Conservation (phyloP, 176 grass and related monocot species). For the Phragmites australis region DNA sequence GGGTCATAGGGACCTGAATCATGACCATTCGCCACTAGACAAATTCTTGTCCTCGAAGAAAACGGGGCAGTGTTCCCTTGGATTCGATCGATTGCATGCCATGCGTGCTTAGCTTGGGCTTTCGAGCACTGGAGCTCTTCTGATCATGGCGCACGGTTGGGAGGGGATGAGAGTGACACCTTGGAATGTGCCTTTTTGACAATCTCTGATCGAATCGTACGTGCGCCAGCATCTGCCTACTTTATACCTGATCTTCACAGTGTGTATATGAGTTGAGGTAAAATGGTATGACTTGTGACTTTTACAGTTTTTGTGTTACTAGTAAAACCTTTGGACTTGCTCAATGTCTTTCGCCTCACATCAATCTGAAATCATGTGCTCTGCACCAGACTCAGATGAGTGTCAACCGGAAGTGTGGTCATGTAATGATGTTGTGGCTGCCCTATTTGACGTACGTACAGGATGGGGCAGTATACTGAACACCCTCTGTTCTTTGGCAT, state of each 20-base stretch:
- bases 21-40: neutral
- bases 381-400: no score
- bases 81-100: neutral
- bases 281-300: no score
- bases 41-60: conserved; percentile 14
- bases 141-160: neutral
- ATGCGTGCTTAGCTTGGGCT: neutral
- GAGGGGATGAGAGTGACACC: neutral
- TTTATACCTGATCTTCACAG: no score
- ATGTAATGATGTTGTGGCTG: no score
- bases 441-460: neutral
- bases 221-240: no score
- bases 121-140: neutral
- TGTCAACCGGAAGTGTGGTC: no score
- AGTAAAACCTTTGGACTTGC: neutral
- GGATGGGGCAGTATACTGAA: neutral
- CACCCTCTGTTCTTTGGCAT: neutral
- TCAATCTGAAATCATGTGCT: neutral
- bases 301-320: no score
- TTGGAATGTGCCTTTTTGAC: neutral
- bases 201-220: neutral
- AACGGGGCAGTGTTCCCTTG: neutral
- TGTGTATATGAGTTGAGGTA: no score
- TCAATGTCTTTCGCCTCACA: neutral
- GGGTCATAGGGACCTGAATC: neutral